Base-by-base conservation (phyloP, 108 stramenopile species). In the Cylindrotheca fusiformis region DNA sequence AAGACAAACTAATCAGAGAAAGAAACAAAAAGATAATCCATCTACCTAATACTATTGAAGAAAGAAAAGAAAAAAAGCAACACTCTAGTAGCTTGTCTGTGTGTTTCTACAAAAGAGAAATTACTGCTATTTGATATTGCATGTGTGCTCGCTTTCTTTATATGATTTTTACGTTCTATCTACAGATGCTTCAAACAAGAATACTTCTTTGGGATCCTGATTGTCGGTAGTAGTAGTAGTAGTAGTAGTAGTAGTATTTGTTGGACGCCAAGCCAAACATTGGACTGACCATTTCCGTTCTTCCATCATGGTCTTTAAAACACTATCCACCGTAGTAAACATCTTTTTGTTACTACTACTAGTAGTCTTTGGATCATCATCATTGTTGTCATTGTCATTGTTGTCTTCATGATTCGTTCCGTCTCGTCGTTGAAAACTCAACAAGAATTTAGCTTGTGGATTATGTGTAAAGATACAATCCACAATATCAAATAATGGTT, bases 381-480 rank as follows among this genome's bases (percentile, higher is more conserved):
- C 14, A 14, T 14, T 41, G n/a, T n/a, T n/a, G n/a, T n/a, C n/a
- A n/a, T 69, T 71, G 14, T 58, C 48, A 27, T 66, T 60, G 48
- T 29, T 33, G 29, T 24, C 44, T 20, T 32, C 20, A 5, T 58
- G 36, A 1, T 19, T 24, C 25, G 70, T 67, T 10, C 36, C 36
- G 25, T 72, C 60, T 55, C 87, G 63, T 49, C 84, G 75, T 63
- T 88, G 83, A 69, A 88, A 88, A 56, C 83, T 83, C 58, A 88
- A 32, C 1, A 88, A 49, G 2, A 85, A 73, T 23, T 65, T 67
- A 0, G 82, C 71, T 1, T 21, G 17, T 8, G 41, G 60, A 12
- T 66, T 69, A 10, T 47, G 14, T 20, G 32, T 3, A 60, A 88
- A 88, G 30, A 88, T 25, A 0, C 68, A 45, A 1, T 50, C 50